Evolutionary conservation across 345 rosid species (phyloP).

Genomic region (Physaria fendleri): DNA sequence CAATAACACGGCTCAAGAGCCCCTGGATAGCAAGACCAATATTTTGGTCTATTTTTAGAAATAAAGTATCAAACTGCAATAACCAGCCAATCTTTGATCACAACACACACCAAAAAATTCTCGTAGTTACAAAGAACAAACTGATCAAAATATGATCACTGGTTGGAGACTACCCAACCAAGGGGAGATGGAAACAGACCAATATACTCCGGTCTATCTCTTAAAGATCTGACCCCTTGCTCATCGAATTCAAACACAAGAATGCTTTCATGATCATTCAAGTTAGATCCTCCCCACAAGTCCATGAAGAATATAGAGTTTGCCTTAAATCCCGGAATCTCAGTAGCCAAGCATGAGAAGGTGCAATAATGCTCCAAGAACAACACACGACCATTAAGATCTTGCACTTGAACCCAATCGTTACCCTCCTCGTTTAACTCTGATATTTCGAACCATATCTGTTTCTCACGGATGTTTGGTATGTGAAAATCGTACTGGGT

Average conservation of each 20-base stretch:
- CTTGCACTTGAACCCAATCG: slow-evolving; percentile 23
- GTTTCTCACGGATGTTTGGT: background rate
- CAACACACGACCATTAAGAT: slow-evolving; percentile 7
- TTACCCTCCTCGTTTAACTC: slow-evolving; percentile 15
- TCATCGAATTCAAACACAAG: background rate
- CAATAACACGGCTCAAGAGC: slow-evolving; percentile 58
- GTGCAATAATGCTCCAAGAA: slow-evolving; percentile 5
- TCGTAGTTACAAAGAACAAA: background rate
- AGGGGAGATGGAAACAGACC: slow-evolving; percentile 1
- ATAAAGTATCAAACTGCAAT: background rate
- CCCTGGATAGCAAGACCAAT: slow-evolving; percentile 47
- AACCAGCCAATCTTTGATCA: background rate
- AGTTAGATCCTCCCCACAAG: background rate
- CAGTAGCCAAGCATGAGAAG: slow-evolving; percentile 16
- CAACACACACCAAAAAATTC: background rate
- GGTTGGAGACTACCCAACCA: slow-evolving; percentile 14
- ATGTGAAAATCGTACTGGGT: background rate
- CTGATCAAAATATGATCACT: background rate
- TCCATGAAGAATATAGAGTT: slow-evolving; percentile 6
- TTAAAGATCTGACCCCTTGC: background rate
- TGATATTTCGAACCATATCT: slow-evolving; percentile 10
- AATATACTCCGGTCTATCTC: background rate
- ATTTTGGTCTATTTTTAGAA: background rate
- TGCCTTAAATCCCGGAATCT: slow-evolving; percentile 5
- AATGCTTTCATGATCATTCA: background rate